Evolutionary conservation across 768 basidiomycete genomes (phyloP), one percentile per base, ranked within the genome.

Genomic region (Leccinum variicolor): DNA sequence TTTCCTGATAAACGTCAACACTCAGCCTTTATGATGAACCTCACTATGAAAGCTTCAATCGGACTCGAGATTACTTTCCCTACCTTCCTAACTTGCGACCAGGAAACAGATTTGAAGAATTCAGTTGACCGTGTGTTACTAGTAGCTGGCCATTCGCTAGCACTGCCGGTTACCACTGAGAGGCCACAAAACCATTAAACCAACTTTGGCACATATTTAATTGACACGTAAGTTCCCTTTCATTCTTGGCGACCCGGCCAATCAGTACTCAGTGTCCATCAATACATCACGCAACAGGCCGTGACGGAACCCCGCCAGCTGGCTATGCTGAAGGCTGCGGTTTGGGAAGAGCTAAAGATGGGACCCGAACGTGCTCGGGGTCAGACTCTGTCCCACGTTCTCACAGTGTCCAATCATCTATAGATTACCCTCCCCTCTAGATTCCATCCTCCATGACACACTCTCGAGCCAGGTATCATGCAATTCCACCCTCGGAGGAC

Each of bases 401-500:
- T 41, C 39, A 41, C 23, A 46, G 41, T 10, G 41, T 19, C 19
- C 11, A 31, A 31, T 31, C 29, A 13, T 5, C 13, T 23, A 45
- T 14, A 21, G 43, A 49, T 10, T 29, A 26, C 31, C 19, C n/a
- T 33, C n/a, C 28, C 21, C 17, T 50, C 21, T 13, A 25, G 55
- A 50, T 43, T 31, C 19, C 36, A 31, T 29, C 36, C 54, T 47
- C 10, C 47, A 62, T 66, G 61, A 49, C 51, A 3, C 54, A 54
- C 36, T 47, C 62, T 19, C 48, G 50, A 26, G 41, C 46, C 25
- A 57, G 52, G 17, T 70, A 72, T 34, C 62, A 31, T 10, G 21
- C 60, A 45, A 53, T 73, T 36, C 61, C 71, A 34, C 47, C 66
- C 25, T 62, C 60, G 4, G 70, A 68, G 19, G 55, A 45, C 15